Base-by-base conservation (phyloP, 2,329 filamentous ascomycete species). In the Trichoderma pleuroti region DNA sequence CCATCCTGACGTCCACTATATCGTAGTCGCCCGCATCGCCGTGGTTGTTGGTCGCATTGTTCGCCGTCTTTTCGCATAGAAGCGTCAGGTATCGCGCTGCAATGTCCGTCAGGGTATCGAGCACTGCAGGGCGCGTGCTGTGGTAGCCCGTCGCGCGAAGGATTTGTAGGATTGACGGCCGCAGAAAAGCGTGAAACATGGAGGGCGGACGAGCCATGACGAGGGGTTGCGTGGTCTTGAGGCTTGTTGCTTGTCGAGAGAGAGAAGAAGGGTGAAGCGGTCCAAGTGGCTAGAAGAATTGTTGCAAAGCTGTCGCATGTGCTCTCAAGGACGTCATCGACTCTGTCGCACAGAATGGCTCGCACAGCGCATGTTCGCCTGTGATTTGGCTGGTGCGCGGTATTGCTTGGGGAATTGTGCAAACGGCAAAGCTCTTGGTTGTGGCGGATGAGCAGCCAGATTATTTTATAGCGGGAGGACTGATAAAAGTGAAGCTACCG, bases 121-220 rank as follows among this genome's bases (percentile, higher is more conserved):
- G 85, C 8, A 97, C 94, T 4, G 91, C 91, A 2, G 93, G 91
- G 68, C 90, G 90, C 64, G 93, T 92, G 54, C 91, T 87, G 79
- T 97, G 93, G 83, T 97, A 98, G 78, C 95, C 95, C 28, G 93
- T 91, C 34, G 94, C 93, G 77, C 95, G 93, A 65, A 98, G 89
- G 76, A 97, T 95, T 81, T 98, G 94, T 71, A 98, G 89, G 72
- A 98, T 89, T 61, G 91, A 91, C 2, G 95, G 95, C 54, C 94
- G 93, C 70, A 98, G 86, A 73, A 97, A 90, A 72, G 92, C 91
- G 81, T 93, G 91, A 82, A 85, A 87, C 70, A 87, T 80, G n/a
- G 84, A 80, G 11, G 82, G 80, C 4, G 83, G 84, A 72, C 81
- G 82, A 76, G 81, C 81, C 84, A 86, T 87, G 21, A 42, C 28